Evolutionary conservation across 768 basidiomycete genomes (phyloP).

Genomic region (Leucocoprinus leucothites): DNA sequence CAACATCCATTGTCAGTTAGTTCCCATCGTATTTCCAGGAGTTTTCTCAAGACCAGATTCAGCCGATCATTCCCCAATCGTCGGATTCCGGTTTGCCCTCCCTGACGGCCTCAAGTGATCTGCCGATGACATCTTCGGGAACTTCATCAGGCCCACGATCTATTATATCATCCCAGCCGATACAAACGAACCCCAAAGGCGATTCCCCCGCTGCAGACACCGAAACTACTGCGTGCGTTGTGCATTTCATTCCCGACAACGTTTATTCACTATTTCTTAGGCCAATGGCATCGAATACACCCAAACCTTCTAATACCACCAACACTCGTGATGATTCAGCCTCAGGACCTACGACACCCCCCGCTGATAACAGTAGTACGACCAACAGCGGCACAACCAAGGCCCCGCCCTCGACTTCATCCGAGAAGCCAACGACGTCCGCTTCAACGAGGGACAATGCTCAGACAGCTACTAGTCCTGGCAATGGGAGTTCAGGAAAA

Average conservation of each 20-base stretch:
- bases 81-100: neutral
- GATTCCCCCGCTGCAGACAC: neutral
- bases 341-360: neutral
- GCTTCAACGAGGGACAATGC: neutral
- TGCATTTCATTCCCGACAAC: too few relatives aligned
- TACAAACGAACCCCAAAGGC: neutral
- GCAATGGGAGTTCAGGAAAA: neutral
- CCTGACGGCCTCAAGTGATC: neutral
- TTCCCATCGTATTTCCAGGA: neutral
- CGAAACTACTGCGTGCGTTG: neutral
- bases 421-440: neutral
- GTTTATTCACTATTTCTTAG: neutral
- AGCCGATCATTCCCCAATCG: constrained; percentile 10
- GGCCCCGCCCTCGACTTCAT: neutral
- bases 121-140: constrained; percentile 11
- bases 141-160: constrained; percentile 2
- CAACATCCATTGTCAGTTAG: neutral
- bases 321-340: neutral
- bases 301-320: neutral
- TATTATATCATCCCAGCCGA: constrained; percentile 2
- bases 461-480: neutral
- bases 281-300: constrained; percentile 3
- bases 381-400: too few relatives aligned
- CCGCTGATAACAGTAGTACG: neutral
- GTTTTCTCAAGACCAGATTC: neutral